Evolutionary conservation across 2,329 filamentous ascomycete genomes (phyloP).

Genomic region (Botrytis elliptica): DNA sequence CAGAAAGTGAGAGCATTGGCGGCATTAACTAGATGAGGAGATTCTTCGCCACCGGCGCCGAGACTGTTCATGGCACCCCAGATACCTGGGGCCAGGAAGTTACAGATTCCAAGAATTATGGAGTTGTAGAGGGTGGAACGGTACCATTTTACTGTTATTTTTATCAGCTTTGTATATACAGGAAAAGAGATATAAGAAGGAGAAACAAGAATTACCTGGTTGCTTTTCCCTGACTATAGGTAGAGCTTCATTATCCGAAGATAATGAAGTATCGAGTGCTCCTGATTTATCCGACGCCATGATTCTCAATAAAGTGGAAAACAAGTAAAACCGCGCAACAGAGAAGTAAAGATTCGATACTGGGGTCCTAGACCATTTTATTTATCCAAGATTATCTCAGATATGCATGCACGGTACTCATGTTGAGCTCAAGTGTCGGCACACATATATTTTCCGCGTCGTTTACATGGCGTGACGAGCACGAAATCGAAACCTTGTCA

Average conservation of each 20-base stretch:
- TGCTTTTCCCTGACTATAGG: conserved; percentile 22
- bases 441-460: background rate
- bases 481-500: conserved; percentile 19
- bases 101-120: conserved; percentile 67
- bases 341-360: background rate
- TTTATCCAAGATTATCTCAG: background rate
- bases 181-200: background rate
- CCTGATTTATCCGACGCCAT: conserved; percentile 21
- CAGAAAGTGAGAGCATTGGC: conserved; percentile 72
- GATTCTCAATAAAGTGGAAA: background rate
- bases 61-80: conserved; percentile 74
- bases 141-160: conserved; percentile 55
- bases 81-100: conserved; percentile 68
- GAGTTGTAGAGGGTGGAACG: conserved; percentile 72
- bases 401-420: conserved; percentile 4
- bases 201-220: conserved; percentile 23
- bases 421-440: background rate
- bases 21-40: conserved; percentile 63
- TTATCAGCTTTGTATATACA: background rate
- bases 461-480: conserved; percentile 19
- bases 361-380: background rate
- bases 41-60: conserved; percentile 65
- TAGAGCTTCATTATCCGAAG: conserved; percentile 29
- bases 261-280: conserved; percentile 4
- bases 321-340: background rate